phyloP scores from a whole-genome alignment of 169 alveolate genomes.

The Amoebophrya sp. region DNA sequence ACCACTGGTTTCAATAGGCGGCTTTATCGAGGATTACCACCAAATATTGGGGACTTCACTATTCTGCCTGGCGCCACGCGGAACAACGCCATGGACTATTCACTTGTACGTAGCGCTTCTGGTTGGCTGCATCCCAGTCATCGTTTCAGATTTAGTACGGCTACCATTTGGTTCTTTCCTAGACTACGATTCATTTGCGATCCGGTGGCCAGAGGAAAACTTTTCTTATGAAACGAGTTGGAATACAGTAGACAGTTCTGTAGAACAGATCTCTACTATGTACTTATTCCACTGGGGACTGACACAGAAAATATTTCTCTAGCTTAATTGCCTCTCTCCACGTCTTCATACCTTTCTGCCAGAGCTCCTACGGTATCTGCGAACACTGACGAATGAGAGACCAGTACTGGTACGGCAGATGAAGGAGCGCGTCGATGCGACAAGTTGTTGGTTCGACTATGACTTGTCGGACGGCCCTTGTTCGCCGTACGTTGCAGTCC shows the following conservation, averaged over 20 bases:
- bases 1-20: conserved; percentile 30
- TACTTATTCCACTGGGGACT: too few species aligned
- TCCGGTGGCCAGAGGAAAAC: background rate
- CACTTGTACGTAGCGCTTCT: conserved; percentile 43
- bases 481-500: background rate
- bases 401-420: background rate
- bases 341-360: too few species aligned
- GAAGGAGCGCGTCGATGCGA: background rate
- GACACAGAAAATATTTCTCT: too few species aligned
- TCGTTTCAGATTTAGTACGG: background rate
- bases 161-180: background rate
- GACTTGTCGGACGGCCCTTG: background rate
- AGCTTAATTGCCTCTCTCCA: too few species aligned
- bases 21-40: conserved; percentile 47
- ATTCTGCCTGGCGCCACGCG: conserved; percentile 48
- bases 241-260: too few species aligned
- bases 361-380: background rate
- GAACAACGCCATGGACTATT: conserved; percentile 50
- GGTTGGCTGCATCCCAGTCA: conserved; percentile 43
- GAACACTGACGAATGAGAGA: background rate
- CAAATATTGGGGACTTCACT: conserved; percentile 40
- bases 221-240: too few species aligned
- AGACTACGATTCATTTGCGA: background rate
- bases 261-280: too few species aligned
- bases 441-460: conserved; percentile 2